Base-by-base conservation (phyloP, 768 basidiomycete genomes). In the Suillus lakei region DNA sequence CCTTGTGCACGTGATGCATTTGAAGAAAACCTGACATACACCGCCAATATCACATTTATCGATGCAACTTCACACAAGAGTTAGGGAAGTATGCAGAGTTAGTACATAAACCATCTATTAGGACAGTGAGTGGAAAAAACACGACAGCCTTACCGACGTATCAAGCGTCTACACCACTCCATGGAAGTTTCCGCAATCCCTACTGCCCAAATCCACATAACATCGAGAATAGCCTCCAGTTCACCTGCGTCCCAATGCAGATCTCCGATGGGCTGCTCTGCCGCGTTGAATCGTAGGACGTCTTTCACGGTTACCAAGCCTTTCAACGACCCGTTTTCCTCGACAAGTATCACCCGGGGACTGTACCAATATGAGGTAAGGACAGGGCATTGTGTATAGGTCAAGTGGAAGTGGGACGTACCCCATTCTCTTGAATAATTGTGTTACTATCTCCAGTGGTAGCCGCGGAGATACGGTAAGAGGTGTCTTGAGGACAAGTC, bases 401-500 rank as follows among this genome's bases (percentile, higher is more conserved):
- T 59, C 50, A 51, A 68, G 58, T 21, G 18, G 1, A 51, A 68
- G 58, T 21, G 18, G 1, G 16, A 83, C 94, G 70, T 72, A 98
- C 98, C 98, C 98, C 91, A 99, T 93, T 54, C 95, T 86, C 74
- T 97, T 94, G 84, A 99, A 99, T 32, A 99, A 80, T 73, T 99
- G 95, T 92, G 98, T 95, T 9, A 96, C 95, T 62, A 98, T 95
- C 76, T 99, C 98, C 50, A 99, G 82, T 0, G 96, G 95, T 46
- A 98, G 84, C 68, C 93, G 93, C 1, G 95, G 91, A 7, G 95
- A 91, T 13, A 98, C 96, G 0, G 93, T 95, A 72, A 99, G 85
- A 1, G 97, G 96, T 0, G 95, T 97, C 98, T 99, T 43, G 56
- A 60, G 59, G 43, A 34, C 32, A 54, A 7, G 38, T 66, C 58